Conservation (phyloP, 2,329 filamentous ascomycete species). For the Endoconidiophora laricicola region DNA sequence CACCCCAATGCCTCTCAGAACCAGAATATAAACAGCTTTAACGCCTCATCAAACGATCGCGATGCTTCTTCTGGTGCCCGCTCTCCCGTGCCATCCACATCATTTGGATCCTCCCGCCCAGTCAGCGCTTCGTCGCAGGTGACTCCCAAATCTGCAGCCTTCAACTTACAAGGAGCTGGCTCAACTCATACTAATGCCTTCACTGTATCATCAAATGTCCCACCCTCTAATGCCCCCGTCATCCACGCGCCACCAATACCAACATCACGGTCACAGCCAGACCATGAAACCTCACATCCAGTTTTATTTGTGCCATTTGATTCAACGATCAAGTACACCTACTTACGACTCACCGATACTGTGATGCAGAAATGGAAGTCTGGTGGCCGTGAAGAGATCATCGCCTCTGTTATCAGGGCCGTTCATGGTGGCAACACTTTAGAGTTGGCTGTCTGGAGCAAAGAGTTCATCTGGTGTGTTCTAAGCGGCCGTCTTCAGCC, state of each 20-base stretch:
- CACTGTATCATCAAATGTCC: neutral
- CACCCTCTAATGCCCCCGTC: neutral
- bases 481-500: constrained; percentile 52
- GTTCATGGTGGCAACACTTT: constrained; percentile 50
- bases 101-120: constrained; percentile 7
- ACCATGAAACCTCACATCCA: neutral
- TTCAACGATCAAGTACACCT: constrained; percentile 4
- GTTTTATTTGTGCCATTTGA: constrained; percentile 6
- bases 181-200: constrained; percentile 13
- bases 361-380: constrained; percentile 50
- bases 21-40: neutral
- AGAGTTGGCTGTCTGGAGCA: constrained; percentile 56
- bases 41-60: neutral
- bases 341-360: constrained; percentile 46
- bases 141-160: neutral
- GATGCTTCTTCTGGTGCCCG: constrained; percentile 5
- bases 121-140: constrained; percentile 12
- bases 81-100: constrained; percentile 8
- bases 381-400: constrained; percentile 47
- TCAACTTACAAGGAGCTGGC: constrained; percentile 8
- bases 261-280: neutral
- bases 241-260: constrained; percentile 1
- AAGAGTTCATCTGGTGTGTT: constrained; percentile 68
- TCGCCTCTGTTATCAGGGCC: constrained; percentile 47
- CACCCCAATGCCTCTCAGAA: constrained; percentile 1